A percentile compares a stretch with the other conserved stretches of the same genome.
phyloP scores from a whole-genome alignment of 1,284 basidiomycete genomes.

The Clitocybe nebularis region DNA sequence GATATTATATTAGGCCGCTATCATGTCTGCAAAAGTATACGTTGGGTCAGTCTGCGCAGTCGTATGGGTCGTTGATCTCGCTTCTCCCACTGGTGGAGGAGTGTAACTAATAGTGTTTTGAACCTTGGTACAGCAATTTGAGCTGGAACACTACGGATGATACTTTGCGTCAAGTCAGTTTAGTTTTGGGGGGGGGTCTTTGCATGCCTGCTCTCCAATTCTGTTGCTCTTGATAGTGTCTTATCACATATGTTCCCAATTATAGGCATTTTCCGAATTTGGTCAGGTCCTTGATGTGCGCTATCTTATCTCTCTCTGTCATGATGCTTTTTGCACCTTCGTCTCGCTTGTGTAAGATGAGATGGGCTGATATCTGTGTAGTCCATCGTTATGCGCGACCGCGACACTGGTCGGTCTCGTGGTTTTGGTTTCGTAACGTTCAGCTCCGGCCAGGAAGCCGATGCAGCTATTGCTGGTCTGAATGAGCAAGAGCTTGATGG shows the following conservation, averaged over 20 bases:
- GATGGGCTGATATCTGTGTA: slow-evolving; percentile 38
- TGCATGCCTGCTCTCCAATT: slow-evolving; percentile 33
- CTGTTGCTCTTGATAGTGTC: slow-evolving; percentile 28
- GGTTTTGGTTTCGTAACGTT: slow-evolving; percentile 96
- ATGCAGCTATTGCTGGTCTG: slow-evolving; percentile 73
- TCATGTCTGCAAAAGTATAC: slow-evolving; percentile 78
- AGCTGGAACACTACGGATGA: slow-evolving; percentile 96
- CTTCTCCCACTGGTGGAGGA: slow-evolving; percentile 43
- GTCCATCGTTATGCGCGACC: slow-evolving; percentile 97
- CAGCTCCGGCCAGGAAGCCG: slow-evolving; percentile 60
- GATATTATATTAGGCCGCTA: slow-evolving; percentile 37
- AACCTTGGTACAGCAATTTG: slow-evolving; percentile 68
- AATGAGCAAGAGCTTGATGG: slow-evolving; percentile 96
- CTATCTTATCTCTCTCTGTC: slow-evolving; percentile 38
- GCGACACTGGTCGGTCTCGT: slow-evolving; percentile 93
- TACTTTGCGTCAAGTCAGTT: slow-evolving; percentile 78
- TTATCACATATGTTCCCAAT: slow-evolving; percentile 36
- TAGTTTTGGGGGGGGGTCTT: slow-evolving; percentile 33
- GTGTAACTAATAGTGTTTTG: slow-evolving; percentile 48
- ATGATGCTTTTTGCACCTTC: slow-evolving; percentile 19
- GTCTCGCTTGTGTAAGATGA: slow-evolving; percentile 19
- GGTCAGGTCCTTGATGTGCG: slow-evolving; percentile 77
- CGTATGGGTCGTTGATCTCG: slow-evolving; percentile 35
- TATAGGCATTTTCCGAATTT: slow-evolving; percentile 69
- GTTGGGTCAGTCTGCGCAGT: slow-evolving; percentile 73